Evolutionary conservation across 495 filamentous ascomycete genomes (phyloP).

Genomic region (Tuber indicum): DNA sequence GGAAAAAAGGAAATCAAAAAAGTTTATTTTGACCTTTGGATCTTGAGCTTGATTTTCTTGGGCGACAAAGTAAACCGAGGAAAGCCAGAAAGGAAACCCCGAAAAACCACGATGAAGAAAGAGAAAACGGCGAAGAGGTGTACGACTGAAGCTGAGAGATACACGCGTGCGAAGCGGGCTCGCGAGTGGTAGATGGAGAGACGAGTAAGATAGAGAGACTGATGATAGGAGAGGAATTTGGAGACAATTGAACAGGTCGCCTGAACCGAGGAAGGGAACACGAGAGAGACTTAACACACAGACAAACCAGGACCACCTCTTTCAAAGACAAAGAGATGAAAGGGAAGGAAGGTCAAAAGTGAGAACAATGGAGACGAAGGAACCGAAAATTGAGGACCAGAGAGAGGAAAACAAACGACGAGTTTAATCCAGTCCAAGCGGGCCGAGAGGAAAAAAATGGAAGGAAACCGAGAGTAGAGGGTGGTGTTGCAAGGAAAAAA

Average conservation of each 20-base stretch:
- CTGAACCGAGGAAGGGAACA: slow-evolving; percentile 32
- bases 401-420: slow-evolving; percentile 39
- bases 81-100: slow-evolving; percentile 39
- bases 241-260: slow-evolving; percentile 36
- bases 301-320: slow-evolving; percentile 36
- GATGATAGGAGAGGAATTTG: slow-evolving; percentile 20
- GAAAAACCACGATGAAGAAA: slow-evolving; percentile 36
- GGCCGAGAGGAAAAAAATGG: slow-evolving; percentile 38
- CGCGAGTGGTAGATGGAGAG: slow-evolving; percentile 22
- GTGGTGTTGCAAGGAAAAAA: slow-evolving; percentile 24
- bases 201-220: slow-evolving; percentile 23
- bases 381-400: slow-evolving; percentile 31
- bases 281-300: slow-evolving; percentile 19
- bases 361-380: slow-evolving; percentile 11
- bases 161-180: slow-evolving; percentile 35
- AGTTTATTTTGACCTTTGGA: slow-evolving; percentile 30
- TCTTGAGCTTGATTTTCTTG: slow-evolving; percentile 12
- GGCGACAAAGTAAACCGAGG: slow-evolving; percentile 38
- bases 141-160: slow-evolving; percentile 30
- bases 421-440: slow-evolving; percentile 38
- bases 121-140: slow-evolving; percentile 33
- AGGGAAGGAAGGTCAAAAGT: slow-evolving; percentile 35
- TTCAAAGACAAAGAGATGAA: slow-evolving; percentile 39
- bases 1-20: slow-evolving; percentile 34
- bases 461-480: slow-evolving; percentile 27